phyloP scores from a whole-genome alignment of 495 filamentous ascomycete species.

The Hyaloscypha hepaticicola region DNA sequence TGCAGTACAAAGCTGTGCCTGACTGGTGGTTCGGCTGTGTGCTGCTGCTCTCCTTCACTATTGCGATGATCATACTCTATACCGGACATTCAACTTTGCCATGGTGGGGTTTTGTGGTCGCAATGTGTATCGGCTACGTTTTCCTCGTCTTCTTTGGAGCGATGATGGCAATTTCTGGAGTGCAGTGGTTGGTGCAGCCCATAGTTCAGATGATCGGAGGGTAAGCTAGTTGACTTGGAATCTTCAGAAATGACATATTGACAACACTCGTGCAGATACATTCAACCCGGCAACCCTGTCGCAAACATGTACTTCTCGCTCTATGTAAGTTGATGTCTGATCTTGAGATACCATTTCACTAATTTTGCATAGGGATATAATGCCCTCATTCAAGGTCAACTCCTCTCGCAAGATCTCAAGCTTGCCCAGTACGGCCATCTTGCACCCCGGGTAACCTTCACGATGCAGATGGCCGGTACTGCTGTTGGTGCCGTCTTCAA shows the following conservation, averaged over 20 bases:
- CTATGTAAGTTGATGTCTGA: too few species aligned
- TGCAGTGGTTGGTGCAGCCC: conserved; percentile 31
- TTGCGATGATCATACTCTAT: conserved; percentile 48
- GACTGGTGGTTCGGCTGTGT: conserved; percentile 54
- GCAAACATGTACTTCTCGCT: conserved; percentile 34
- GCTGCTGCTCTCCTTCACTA: conserved; percentile 45
- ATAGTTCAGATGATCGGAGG: conserved; percentile 40
- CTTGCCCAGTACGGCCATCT: conserved; percentile 40
- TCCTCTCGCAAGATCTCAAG: conserved; percentile 38
- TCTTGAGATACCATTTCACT: too few species aligned
- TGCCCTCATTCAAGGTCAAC: conserved; percentile 39
- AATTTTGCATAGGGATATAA: too few species aligned
- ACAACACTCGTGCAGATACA: too few species aligned
- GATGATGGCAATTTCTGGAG: too few species aligned
- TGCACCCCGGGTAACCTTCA: conserved; percentile 42
- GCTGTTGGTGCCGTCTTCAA: conserved; percentile 46
- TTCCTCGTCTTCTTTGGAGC: too few species aligned
- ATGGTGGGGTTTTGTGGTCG: conserved; percentile 54
- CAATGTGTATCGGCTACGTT: too few species aligned
- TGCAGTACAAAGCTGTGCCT: conserved; percentile 51
- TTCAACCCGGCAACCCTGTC: conserved; percentile 46
- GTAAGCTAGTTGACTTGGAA: too few species aligned
- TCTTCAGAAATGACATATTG: too few species aligned
- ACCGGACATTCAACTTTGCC: conserved; percentile 51
- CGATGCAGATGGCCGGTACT: conserved; percentile 45